Percentiles rank a stretch among this genome's conserved stretches.
Evolutionary conservation across 495 filamentous ascomycete genomes (phyloP).

Genomic region (Hypoxylon fuscum): DNA sequence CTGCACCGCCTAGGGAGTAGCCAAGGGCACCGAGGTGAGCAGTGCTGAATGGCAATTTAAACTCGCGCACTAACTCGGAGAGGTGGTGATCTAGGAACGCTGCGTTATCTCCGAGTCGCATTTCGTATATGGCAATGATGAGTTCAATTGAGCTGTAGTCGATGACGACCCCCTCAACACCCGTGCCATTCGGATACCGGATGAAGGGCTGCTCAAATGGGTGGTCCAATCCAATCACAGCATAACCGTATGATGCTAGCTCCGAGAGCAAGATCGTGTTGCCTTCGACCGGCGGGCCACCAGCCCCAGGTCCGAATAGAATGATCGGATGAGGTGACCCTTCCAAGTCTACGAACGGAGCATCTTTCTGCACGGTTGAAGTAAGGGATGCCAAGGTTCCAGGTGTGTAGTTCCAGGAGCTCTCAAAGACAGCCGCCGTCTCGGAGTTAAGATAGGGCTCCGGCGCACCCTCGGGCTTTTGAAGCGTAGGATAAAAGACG

Average conservation of each 20-base stretch:
- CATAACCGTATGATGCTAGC: slow-evolving; percentile 59
- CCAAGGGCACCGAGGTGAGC: slow-evolving; percentile 53
- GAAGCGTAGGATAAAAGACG: slow-evolving; percentile 41
- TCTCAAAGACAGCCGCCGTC: slow-evolving; percentile 27
- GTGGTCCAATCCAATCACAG: slow-evolving; percentile 59
- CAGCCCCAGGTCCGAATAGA: slow-evolving; percentile 39
- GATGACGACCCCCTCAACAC: slow-evolving; percentile 39
- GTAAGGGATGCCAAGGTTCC: slow-evolving; percentile 35
- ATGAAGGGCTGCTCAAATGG: slow-evolving; percentile 58
- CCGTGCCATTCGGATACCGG: slow-evolving; percentile 59
- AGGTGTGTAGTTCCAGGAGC: slow-evolving; percentile 27
- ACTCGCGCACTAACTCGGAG: slow-evolving; percentile 4
- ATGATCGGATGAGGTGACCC: slow-evolving; percentile 23
- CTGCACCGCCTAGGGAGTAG: slow-evolving; percentile 62
- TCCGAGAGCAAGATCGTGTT: slow-evolving; percentile 53
- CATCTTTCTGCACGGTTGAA: slow-evolving; percentile 31
- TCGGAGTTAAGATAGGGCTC: slow-evolving; percentile 38
- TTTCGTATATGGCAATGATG: slow-evolving; percentile 24
- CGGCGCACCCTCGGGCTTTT: slow-evolving; percentile 23
- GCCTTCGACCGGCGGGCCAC: slow-evolving; percentile 39
- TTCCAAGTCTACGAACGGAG: slow-evolving; percentile 19
- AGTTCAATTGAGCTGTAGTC: slow-evolving; percentile 6
- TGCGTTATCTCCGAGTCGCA: slow-evolving; percentile 29
- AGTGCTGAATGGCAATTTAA: slow-evolving; percentile 36
- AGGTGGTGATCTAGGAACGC: slow-evolving; percentile 27